A percentile compares a stretch with the other conserved stretches of the same genome.
These are phyloP conservation scores for Trypanosoma boissoni DNA, from an alignment of 208 protist genomes.

Conservation along the genomic window DNA sequence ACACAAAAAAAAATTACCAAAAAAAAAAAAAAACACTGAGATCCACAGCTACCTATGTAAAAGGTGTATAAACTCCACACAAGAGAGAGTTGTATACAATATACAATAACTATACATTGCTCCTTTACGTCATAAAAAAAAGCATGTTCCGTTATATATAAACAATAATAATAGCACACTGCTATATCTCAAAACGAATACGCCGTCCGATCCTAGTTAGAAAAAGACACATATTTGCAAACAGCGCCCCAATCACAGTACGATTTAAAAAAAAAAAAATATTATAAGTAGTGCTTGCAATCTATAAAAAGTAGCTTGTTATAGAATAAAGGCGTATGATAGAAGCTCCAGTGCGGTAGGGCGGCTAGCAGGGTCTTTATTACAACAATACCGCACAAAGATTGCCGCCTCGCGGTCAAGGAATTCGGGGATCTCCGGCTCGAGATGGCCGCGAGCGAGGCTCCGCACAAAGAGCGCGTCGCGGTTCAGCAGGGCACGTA, in stretches of 20 bases:
- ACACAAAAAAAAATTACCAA: constrained; percentile 8
- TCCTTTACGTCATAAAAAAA: too few species aligned
- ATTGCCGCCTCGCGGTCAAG: constrained; percentile 48
- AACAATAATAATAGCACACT: too few species aligned
- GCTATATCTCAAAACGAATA: too few species aligned
- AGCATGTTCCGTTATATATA: too few species aligned
- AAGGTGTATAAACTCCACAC: too few species aligned
- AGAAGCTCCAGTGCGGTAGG: constrained; percentile 54
- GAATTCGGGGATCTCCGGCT: constrained; percentile 51
- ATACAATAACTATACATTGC: too few species aligned
- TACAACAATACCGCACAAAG: constrained; percentile 50
- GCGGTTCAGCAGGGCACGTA: constrained; percentile 38
- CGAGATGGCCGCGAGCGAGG: constrained; percentile 43
- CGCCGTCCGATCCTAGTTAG: too few species aligned
- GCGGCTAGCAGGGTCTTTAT: constrained; percentile 44
- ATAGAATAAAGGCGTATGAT: constrained; percentile 54
- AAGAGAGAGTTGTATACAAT: too few species aligned
- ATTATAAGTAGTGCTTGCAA: constrained; percentile 2
- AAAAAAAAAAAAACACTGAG: constrained; percentile 10
- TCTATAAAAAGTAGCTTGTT: constrained; percentile 8
- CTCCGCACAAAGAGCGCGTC: constrained; percentile 57
- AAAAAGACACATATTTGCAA: too few species aligned
- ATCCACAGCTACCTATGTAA: not conserved
- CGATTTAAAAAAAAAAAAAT: constrained; percentile 3
- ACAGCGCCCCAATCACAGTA: too few species aligned